phyloP scores from a whole-genome alignment of 2,329 filamentous ascomycete genomes.

The Aspergillus candidus region DNA sequence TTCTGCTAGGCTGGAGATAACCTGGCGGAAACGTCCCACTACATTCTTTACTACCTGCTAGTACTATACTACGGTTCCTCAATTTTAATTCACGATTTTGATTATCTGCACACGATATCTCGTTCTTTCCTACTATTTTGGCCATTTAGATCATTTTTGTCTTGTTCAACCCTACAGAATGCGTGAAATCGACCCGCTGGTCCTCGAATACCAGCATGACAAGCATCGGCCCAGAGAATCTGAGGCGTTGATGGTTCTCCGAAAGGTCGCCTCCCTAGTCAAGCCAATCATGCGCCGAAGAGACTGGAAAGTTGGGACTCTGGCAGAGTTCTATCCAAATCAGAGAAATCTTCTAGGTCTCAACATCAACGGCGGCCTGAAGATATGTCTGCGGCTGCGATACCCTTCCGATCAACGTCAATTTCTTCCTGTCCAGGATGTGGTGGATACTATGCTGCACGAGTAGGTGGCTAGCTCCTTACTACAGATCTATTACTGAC shows the following conservation, averaged over 20 bases:
- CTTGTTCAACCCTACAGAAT: slow-evolving; percentile 19
- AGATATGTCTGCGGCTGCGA: slow-evolving; percentile 76
- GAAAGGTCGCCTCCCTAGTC: slow-evolving; percentile 77
- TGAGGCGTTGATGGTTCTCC: slow-evolving; percentile 58
- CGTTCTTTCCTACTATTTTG: not conserved
- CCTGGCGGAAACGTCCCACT: too few relatives aligned
- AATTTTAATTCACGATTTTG: too few relatives aligned
- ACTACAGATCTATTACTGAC: slow-evolving; percentile 8
- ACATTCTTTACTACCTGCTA: too few relatives aligned
- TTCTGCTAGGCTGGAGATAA: too few relatives aligned
- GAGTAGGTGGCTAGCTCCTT: slow-evolving; percentile 47
- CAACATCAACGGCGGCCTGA: slow-evolving; percentile 69
- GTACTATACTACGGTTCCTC: too few relatives aligned
- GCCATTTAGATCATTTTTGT: not conserved
- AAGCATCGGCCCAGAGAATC: slow-evolving; percentile 43
- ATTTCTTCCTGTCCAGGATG: slow-evolving; percentile 72
- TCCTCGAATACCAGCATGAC: slow-evolving; percentile 50
- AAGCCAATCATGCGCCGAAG: slow-evolving; percentile 92
- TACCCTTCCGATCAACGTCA: slow-evolving; percentile 66
- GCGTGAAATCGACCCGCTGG: slow-evolving; percentile 43
- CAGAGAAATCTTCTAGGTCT: slow-evolving; percentile 70
- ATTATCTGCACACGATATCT: not conserved
- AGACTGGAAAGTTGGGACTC: slow-evolving; percentile 68
- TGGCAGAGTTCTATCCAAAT: slow-evolving; percentile 80
- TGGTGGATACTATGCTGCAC: slow-evolving; percentile 88